phyloP scores from a whole-genome alignment of 2,329 filamentous ascomycete genomes.

The Tolypocladium endophyticum region DNA sequence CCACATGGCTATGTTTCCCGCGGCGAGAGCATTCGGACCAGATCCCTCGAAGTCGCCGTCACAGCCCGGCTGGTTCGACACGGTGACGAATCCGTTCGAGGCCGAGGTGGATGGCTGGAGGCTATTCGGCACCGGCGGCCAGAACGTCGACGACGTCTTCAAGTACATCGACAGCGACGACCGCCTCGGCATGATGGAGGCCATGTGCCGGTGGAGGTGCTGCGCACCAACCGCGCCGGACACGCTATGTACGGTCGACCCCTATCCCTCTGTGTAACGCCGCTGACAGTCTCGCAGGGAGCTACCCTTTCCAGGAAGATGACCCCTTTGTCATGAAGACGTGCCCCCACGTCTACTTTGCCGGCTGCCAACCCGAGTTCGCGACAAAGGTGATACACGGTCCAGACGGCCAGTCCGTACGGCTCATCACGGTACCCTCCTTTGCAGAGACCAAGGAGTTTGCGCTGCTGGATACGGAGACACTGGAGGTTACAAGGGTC shows the following conservation, averaged over 20 bases:
- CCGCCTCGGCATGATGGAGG: constrained; percentile 82
- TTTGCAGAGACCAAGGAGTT: constrained; percentile 72
- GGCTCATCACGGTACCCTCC: constrained; percentile 72
- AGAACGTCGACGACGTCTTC: constrained; percentile 88
- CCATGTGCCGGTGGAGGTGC: constrained; percentile 85
- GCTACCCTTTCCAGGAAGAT: constrained; percentile 89
- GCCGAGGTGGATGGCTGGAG: constrained; percentile 85
- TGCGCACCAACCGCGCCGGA: constrained; percentile 91
- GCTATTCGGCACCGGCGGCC: constrained; percentile 75
- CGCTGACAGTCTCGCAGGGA: constrained; percentile 45
- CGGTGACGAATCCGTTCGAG: constrained; percentile 88
- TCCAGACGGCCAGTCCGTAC: constrained; percentile 56
- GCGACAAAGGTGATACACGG: constrained; percentile 60
- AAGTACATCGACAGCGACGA: constrained; percentile 78
- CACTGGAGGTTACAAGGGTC: constrained; percentile 64
- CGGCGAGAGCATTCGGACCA: constrained; percentile 56
- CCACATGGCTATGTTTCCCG: constrained; percentile 83
- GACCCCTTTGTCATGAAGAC: constrained; percentile 81
- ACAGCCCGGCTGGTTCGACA: constrained; percentile 68
- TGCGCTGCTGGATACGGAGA: constrained; percentile 77
- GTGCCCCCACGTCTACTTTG: constrained; percentile 87
- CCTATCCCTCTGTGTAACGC: constrained; percentile 6
- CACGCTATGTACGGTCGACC: constrained; percentile 62
- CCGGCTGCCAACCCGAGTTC: constrained; percentile 74
- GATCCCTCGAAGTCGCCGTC: constrained; percentile 21